Base-by-base conservation (phyloP, 2,329 filamentous ascomycete genomes). In the Hypomyces rosellus region DNA sequence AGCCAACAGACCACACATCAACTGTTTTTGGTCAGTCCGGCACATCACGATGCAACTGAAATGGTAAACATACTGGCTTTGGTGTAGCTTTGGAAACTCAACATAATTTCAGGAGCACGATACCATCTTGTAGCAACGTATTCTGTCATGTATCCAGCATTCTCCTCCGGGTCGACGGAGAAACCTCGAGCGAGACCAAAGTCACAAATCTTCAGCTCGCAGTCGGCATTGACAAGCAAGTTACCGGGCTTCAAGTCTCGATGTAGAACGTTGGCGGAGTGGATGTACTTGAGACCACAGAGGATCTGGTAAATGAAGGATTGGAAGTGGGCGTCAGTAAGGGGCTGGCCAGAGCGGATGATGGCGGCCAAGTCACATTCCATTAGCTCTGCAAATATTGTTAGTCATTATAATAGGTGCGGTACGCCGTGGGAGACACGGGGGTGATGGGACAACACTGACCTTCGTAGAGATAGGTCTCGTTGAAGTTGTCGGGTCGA, bases 221-320 rank as follows among this genome's bases (percentile, higher is more conserved):
- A 99, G 72, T 99, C 93, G 72, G 93, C 93, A 66, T 99, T 99
- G 67, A 99, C 93, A 40, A 99, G 82, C 64, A 99, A 72, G 69
- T 99, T 99, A 52, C 93, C 93, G 34, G 93, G 93, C 74, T 99
- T 99, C 65, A 99, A 73, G 69, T 99, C 93, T 68, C 93, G 87
- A 69, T 99, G 93, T 58, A 99, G 78, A 47, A 99, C 93, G 64
- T 97, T 97, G 60, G 93, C 93, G 18, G 92, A 97, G 76, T 99
- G 93, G 59, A 99, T 97, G 72, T 97, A 99, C 77, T 99, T 99
- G 61, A 99, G 79, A 57, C 93, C 93, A 69, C 93, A 97, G 5
- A 99, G 86, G 60, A 99, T 99, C 78, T 99, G 93, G 77, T 99
- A 99, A 74, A 99, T 96, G 75, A 99, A 99, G 47, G 93, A 97